Evolutionary conservation across 495 filamentous ascomycete species (phyloP), one percentile per base, ranked within the genome.

Genomic region (Aspergillus nanangensis): DNA sequence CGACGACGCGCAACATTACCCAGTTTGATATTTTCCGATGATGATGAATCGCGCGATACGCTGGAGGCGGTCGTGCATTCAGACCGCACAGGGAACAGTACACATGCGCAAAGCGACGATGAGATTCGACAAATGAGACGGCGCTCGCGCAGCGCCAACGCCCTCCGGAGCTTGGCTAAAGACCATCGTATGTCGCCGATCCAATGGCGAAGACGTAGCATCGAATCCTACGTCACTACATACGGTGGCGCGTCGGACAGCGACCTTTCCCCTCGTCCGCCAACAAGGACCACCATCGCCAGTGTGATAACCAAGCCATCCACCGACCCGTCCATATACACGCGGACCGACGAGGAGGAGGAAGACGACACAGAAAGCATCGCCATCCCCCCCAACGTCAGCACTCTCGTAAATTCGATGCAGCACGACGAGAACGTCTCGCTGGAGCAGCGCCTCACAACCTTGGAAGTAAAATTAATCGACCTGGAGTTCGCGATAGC

Each of bases 401-500:
- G 66, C 13, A 63, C 57, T 32, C 57, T 74, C 5, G 58, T 73
- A 9, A 66, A 58, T 37, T 53, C 61, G 13, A 72, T 77, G 60
- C 69, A 75, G 23, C 60, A 63, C 45, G 71, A 75, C 42, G 71
- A 73, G 18, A 61, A 64, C 20, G 56, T 71, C 8, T 74, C 72
- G 1, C 44, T 77, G 1, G 76, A 79, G 47, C 74, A 79, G 36
- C 68, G 76, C 17, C 33, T 79, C 5, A 70, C 74, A 27, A 79
- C 75, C 0, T 48, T 79, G 1, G 76, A 79, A 39, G 73, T 79
- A 4, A 79, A 79, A 40, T 58, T 79, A 29, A 77, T 79, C 49
- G 76, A 79, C 27, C 59, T 79, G 8, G 76, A 79, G 47, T 77
- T 75, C 37, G 75, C 75, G 1, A 74, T 79, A 41, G 74, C 75